phyloP scores from a whole-genome alignment of 169 alveolate species.

The Plasmodium knowlesi region DNA sequence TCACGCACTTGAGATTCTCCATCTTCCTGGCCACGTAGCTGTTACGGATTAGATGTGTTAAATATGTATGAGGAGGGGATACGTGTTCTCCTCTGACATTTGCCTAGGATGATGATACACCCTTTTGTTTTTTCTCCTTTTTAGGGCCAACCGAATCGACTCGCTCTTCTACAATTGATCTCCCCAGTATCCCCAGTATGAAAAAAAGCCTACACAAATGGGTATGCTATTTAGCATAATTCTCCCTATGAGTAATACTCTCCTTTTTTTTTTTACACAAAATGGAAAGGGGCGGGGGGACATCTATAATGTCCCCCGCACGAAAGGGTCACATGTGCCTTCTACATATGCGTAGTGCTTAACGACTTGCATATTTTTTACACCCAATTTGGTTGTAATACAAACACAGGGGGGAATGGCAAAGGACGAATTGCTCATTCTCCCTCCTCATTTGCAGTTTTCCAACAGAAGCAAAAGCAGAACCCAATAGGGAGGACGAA shows the following conservation, averaged over 20 bases:
- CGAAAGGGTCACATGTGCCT: not conserved
- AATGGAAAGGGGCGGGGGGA: not conserved
- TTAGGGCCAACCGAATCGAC: not conserved
- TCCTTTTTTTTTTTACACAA: not conserved
- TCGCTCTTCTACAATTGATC: not conserved
- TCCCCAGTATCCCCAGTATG: not conserved
- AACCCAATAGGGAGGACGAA: not conserved
- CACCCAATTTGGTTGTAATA: not conserved
- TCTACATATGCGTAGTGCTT: not conserved
- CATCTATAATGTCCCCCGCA: not conserved
- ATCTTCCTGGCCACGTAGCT: not conserved
- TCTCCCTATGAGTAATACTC: not conserved
- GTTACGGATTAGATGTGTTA: not conserved
- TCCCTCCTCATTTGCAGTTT: not conserved
- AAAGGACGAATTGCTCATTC: not conserved
- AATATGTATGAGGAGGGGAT: not conserved
- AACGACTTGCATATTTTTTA: not conserved
- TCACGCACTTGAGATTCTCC: constrained; percentile 17
- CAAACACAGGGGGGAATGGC: not conserved
- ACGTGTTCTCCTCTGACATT: not conserved
- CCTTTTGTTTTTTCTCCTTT: not conserved
- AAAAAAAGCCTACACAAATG: not conserved
- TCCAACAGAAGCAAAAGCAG: not conserved
- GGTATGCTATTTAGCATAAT: not conserved
- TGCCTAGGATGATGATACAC: not conserved